phyloP scores from a whole-genome alignment of 306 rosid species.

The Malus sieversii region DNA sequence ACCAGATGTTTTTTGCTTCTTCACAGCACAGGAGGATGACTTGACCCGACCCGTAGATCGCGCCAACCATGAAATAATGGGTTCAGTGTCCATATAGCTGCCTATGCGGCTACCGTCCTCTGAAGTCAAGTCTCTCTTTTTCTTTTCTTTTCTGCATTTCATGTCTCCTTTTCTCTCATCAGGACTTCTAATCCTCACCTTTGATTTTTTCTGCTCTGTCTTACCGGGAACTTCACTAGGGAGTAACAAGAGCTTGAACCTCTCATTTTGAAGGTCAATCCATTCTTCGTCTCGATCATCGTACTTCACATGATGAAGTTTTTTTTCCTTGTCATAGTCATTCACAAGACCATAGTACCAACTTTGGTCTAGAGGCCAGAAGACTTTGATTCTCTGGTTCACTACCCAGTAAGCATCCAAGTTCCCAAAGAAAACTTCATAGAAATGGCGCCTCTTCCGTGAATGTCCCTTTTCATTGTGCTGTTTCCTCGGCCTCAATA shows the following conservation, averaged over 20 bases:
- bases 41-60: slow-evolving; percentile 56
- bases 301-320: slow-evolving; percentile 81
- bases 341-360: slow-evolving; percentile 86
- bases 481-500: slow-evolving; percentile 76
- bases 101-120: slow-evolving; percentile 51
- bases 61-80: slow-evolving; percentile 88
- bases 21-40: slow-evolving; percentile 45
- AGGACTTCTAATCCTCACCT: slow-evolving; percentile 25
- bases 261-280: slow-evolving; percentile 81
- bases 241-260: slow-evolving; percentile 82
- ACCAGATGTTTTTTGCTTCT: slow-evolving; percentile 62
- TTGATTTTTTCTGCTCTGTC: slow-evolving; percentile 29
- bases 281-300: slow-evolving; percentile 96
- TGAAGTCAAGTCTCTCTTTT: slow-evolving; percentile 21
- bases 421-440: slow-evolving; percentile 58
- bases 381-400: slow-evolving; percentile 69
- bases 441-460: slow-evolving; percentile 86
- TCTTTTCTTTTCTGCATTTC: slow-evolving; percentile 43
- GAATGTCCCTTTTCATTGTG: slow-evolving; percentile 46
- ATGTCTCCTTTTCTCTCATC: slow-evolving; percentile 33
- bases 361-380: slow-evolving; percentile 94
- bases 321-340: slow-evolving; percentile 51
- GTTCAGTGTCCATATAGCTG: slow-evolving; percentile 75
- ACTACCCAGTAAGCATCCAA: slow-evolving; percentile 69
- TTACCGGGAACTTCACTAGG: slow-evolving; percentile 86